These are phyloP conservation scores for Salix arbutifolia DNA, from an alignment of 345 rosid genomes.

Conservation along the genomic window DNA sequence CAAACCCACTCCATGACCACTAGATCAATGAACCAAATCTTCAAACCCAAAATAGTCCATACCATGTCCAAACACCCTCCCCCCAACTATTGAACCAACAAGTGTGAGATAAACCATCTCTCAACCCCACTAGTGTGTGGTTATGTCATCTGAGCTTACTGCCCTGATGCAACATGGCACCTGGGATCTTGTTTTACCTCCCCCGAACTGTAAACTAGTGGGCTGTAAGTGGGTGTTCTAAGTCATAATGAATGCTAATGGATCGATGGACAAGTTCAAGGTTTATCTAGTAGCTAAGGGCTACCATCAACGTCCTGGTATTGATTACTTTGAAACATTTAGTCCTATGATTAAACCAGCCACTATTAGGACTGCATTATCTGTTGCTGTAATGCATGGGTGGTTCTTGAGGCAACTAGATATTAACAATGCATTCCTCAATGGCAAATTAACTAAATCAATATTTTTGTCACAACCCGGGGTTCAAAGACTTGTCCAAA, in stretches of 20 bases:
- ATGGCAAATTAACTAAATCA: neutral
- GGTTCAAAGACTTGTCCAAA: neutral
- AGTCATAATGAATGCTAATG: neutral
- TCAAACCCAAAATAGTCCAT: no score
- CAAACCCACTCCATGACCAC: no score
- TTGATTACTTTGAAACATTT: neutral
- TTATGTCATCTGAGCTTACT: neutral
- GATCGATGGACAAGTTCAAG: neutral
- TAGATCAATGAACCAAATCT: no score
- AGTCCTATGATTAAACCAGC: no score
- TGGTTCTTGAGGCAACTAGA: neutral
- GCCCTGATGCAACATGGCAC: neutral
- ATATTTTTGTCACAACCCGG: neutral
- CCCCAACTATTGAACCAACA: no score
- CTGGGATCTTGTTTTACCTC: neutral
- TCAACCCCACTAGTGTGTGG: neutral
- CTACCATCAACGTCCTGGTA: neutral
- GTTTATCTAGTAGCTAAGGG: neutral
- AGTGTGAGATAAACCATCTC: no score
- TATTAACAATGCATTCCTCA: neutral
- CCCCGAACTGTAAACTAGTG: neutral
- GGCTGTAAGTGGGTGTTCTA: neutral
- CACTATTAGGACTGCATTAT: neutral
- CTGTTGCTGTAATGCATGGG: neutral
- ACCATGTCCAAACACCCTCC: no score